These are phyloP conservation scores for Aspergillus avenaceus DNA, from an alignment of 495 filamentous ascomycete species.

Conservation along the genomic window DNA sequence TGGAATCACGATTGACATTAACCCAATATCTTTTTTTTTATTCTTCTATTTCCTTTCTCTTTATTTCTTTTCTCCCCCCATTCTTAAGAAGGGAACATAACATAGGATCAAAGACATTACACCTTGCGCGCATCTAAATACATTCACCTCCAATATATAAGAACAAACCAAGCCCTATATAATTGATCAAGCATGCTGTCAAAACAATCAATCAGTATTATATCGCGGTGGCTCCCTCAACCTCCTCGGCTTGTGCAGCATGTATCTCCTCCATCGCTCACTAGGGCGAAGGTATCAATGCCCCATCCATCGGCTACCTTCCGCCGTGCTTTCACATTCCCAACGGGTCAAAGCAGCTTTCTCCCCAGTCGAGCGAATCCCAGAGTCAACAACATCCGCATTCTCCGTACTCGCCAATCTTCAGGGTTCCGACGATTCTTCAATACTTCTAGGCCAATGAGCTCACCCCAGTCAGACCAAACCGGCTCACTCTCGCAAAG, in stretches of 20 bases:
- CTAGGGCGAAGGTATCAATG: background rate
- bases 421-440: conserved; percentile 20
- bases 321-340: conserved; percentile 9
- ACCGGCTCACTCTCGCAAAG: conserved; percentile 59
- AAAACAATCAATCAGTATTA: conserved; percentile 11
- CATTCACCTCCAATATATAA: background rate
- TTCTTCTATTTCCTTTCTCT: background rate
- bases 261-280: background rate
- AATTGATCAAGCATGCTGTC: conserved; percentile 12
- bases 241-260: conserved; percentile 13
- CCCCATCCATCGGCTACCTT: background rate
- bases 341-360: background rate
- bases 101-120: too few relatives aligned
- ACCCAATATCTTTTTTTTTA: background rate
- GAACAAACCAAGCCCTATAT: background rate
- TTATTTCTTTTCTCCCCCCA: background rate
- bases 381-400: background rate
- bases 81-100: background rate
- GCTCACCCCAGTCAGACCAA: conserved; percentile 18
- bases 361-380: background rate
- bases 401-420: conserved; percentile 2
- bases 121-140: background rate
- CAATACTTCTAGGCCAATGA: conserved; percentile 20
- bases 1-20: too few relatives aligned
- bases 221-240: conserved; percentile 23